phyloP scores from a whole-genome alignment of 1,139 yeast genomes.

The Pneumocystis wakefieldiae region DNA sequence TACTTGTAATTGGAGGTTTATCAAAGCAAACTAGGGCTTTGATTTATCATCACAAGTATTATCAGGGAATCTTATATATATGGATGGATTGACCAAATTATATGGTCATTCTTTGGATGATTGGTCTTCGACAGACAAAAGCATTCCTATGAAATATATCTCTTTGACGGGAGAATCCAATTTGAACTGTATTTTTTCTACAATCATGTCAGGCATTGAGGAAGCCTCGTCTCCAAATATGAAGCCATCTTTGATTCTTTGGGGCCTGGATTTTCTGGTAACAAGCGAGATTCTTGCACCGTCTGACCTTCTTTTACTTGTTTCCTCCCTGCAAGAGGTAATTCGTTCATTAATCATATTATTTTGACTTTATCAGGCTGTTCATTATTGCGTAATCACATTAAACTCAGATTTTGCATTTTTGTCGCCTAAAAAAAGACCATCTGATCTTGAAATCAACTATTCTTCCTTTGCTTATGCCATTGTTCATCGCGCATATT shows the following conservation, averaged over 20 bases:
- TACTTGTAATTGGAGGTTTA: not conserved
- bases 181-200: not conserved
- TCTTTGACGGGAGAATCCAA: conserved; percentile 2
- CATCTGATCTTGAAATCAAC: not conserved
- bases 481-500: conserved; percentile 8
- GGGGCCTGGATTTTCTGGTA: conserved; percentile 12
- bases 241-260: not conserved
- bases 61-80: conserved; percentile 5
- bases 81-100: conserved; percentile 11
- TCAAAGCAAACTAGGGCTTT: not conserved
- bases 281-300: conserved; percentile 6
- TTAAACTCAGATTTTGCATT: not conserved
- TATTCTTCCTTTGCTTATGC: not conserved
- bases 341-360: not conserved
- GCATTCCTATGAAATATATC: not conserved
- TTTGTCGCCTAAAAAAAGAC: not conserved
- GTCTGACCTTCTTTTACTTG: not conserved
- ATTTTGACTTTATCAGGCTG: not conserved
- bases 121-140: not conserved
- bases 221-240: not conserved
- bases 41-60: not conserved
- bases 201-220: not conserved
- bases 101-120: not conserved
- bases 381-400: not conserved
- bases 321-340: not conserved